Evolutionary conservation across 192 early-diverging fungal genomes (phyloP).

Genomic region (Helicostylum pulchrum): DNA sequence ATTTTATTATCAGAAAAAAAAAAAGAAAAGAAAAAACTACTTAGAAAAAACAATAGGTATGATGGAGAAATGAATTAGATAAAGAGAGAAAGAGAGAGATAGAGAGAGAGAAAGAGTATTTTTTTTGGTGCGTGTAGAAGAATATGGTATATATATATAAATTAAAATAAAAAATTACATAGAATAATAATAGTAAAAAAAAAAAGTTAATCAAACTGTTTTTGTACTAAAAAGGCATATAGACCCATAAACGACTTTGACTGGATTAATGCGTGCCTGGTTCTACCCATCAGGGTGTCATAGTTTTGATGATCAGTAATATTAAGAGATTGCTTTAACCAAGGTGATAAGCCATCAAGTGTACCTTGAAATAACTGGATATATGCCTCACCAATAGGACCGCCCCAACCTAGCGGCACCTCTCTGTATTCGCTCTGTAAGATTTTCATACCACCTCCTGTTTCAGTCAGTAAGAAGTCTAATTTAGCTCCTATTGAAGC

Average conservation of each 20-base stretch:
- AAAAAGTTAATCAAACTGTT: slow-evolving; percentile 22
- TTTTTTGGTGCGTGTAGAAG: no score
- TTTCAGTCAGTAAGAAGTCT: slow-evolving; percentile 17
- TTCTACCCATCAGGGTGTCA: slow-evolving; percentile 4
- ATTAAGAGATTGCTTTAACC: slow-evolving; percentile 4
- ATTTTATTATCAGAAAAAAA: background rate
- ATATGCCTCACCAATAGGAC: slow-evolving; percentile 23
- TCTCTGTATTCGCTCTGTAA: slow-evolving; percentile 31
- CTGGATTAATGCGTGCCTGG: slow-evolving; percentile 12
- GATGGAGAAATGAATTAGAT: background rate
- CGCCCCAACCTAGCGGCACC: slow-evolving; percentile 29
- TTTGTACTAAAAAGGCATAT: slow-evolving; percentile 31
- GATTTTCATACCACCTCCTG: slow-evolving; percentile 17
- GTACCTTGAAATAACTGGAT: slow-evolving; percentile 8
- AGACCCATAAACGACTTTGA: slow-evolving; percentile 24
- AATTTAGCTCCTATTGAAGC: slow-evolving; percentile 24
- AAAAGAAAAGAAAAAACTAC: background rate
- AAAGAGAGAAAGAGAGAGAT: background rate
- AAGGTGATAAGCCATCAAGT: slow-evolving; percentile 17
- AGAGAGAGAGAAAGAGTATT: background rate
- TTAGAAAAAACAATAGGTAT: no score
- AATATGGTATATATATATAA: no score
- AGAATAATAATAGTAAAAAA: background rate
- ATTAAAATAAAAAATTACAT: no score
- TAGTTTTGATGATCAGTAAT: slow-evolving; percentile 7